Conservation (phyloP, 768 basidiomycete species). For the Boletus pseudo-olivaceus region DNA sequence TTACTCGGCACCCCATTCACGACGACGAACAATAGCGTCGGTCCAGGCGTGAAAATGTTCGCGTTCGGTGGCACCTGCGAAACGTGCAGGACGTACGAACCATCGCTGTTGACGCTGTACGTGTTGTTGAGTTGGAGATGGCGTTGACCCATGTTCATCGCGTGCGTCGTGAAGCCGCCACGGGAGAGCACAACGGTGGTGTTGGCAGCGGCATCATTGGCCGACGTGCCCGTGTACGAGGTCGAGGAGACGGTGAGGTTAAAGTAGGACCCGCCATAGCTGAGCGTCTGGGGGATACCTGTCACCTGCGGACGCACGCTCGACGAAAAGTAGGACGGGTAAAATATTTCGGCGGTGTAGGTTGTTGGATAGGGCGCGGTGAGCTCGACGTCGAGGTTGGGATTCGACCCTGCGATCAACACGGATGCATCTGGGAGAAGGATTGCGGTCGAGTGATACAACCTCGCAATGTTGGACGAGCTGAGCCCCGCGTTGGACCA, state of each 20-base stretch:
- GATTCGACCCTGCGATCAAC: slow-evolving; percentile 89
- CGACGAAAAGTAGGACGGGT: slow-evolving; percentile 83
- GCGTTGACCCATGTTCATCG: slow-evolving; percentile 87
- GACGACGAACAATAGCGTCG: slow-evolving; percentile 77
- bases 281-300: slow-evolving; percentile 68
- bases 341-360: slow-evolving; percentile 85
- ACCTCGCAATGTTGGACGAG: slow-evolving; percentile 63
- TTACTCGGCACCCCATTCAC: slow-evolving; percentile 83
- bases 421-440: slow-evolving; percentile 86
- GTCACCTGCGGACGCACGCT: slow-evolving; percentile 62
- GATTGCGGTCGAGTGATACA: slow-evolving; percentile 93
- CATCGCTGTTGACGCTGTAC: slow-evolving; percentile 76
- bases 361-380: slow-evolving; percentile 67
- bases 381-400: slow-evolving; percentile 77
- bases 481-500: slow-evolving; percentile 69
- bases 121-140: slow-evolving; percentile 80
- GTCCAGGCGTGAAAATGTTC: slow-evolving; percentile 86
- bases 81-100: slow-evolving; percentile 74
- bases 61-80: slow-evolving; percentile 81
- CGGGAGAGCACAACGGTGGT: slow-evolving; percentile 77
- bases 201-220: slow-evolving; percentile 69
- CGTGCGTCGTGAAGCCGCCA: slow-evolving; percentile 82
- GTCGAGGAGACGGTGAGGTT: slow-evolving; percentile 65
- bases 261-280: slow-evolving; percentile 82
- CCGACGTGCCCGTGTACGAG: slow-evolving; percentile 57